Conservation (phyloP, 345 rosid genomes). For the Syzygium jambos region DNA sequence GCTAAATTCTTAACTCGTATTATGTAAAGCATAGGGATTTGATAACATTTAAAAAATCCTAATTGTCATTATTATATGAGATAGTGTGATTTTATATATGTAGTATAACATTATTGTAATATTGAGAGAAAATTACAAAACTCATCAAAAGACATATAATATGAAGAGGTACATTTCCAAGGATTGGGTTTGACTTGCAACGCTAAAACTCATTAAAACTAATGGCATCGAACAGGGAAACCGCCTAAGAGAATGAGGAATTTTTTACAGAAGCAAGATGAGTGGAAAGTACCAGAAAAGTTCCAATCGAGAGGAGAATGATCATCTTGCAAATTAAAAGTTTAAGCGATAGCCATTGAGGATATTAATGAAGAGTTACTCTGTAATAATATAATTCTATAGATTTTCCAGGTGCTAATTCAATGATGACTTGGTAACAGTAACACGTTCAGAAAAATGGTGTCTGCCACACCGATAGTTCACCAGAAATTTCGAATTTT, state of each 20-base stretch:
- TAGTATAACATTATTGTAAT: too few species aligned
- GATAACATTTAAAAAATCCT: too few species aligned
- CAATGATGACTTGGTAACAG: not conserved
- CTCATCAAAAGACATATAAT: not conserved
- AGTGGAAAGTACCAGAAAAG: not conserved
- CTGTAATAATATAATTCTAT: not conserved
- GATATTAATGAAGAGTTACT: not conserved
- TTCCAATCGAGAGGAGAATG: not conserved
- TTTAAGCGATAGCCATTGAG: not conserved
- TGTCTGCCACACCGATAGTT: not conserved
- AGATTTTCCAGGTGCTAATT: not conserved
- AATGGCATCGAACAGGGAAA: not conserved
- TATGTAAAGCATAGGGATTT: not conserved
- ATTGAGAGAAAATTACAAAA: not conserved
- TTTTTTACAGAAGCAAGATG: not conserved
- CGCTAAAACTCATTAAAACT: not conserved
- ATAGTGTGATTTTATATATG: too few species aligned
- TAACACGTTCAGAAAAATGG: too few species aligned
- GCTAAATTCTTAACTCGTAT: too few species aligned
- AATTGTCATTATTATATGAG: too few species aligned
- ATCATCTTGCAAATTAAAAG: not conserved
- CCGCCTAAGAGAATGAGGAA: not conserved
- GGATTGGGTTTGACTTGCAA: too few species aligned
- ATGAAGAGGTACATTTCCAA: not conserved
- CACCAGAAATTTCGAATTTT: fast-evolving